A percentile compares a stretch with the other conserved stretches of the same genome.
These are phyloP conservation scores for Candida gorgasii DNA, from an alignment of 805 yeast species.

Conservation along the genomic window DNA sequence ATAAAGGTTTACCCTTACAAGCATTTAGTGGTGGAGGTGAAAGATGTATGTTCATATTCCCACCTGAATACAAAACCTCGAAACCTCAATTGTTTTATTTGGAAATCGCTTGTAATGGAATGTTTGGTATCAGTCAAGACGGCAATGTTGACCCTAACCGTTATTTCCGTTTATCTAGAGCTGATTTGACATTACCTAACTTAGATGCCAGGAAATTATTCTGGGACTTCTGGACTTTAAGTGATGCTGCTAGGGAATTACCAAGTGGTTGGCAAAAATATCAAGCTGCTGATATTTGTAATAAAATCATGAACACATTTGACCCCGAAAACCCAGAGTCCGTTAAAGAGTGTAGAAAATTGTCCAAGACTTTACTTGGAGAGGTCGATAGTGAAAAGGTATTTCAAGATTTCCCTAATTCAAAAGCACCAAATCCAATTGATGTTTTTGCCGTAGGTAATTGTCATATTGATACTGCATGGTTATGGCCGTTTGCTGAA, in stretches of 20 bases:
- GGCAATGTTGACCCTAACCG: constrained; percentile 71
- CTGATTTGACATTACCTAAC: constrained; percentile 82
- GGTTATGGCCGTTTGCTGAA: constrained; percentile 99
- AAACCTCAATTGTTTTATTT: constrained; percentile 68
- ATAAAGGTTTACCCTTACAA: constrained; percentile 67
- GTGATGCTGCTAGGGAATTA: constrained; percentile 90
- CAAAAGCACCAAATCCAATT: constrained; percentile 35
- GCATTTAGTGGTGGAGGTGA: constrained; percentile 89
- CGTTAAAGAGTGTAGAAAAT: constrained; percentile 60
- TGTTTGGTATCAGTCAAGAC: constrained; percentile 72
- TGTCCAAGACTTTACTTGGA: constrained; percentile 69
- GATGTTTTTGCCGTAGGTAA: constrained; percentile 88
- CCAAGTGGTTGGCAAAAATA: constrained; percentile 73
- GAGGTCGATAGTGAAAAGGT: constrained; percentile 67
- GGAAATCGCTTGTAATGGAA: constrained; percentile 92
- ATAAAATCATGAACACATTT: constrained; percentile 78
- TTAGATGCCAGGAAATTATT: constrained; percentile 73
- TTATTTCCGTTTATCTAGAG: constrained; percentile 63
- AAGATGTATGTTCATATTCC: constrained; percentile 71
- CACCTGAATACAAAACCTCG: constrained; percentile 52
- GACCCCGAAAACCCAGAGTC: constrained; percentile 66
- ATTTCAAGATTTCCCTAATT: constrained; percentile 29
- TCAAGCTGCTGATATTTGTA: constrained; percentile 78
- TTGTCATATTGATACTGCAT: constrained; percentile 97
- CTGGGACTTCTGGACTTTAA: constrained; percentile 83